Base-by-base conservation (phyloP, 371 early-diverging fungal species). In the Furculomyces boomerangus region DNA sequence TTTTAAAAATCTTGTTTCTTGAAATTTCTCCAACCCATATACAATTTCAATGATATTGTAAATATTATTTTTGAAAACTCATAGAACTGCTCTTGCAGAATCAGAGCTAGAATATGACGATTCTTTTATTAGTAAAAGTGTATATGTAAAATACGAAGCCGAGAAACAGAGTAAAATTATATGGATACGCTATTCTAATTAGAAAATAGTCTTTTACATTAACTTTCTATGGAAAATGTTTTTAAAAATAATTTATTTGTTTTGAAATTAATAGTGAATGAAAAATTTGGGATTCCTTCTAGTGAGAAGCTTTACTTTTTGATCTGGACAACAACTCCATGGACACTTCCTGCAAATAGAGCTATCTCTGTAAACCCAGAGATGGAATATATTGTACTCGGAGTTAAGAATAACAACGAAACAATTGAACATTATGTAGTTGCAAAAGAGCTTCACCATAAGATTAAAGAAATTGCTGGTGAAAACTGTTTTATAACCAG, bases 301-400 rank as follows among this genome's bases (percentile, higher is more conserved):
- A 71, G 57, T 65, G 62, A 53, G 13, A 53, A 45, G 1, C 26
- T 46, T 2, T 50, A 48, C 48, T 76, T 84, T 3, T 64, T 92
- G 7, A 79, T 88, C 10, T 96, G 95, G 95, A 94, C 95, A 0
- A 96, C 97, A 0, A 96, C 97, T 0, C 95, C 97, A 0, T 94
- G 93, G 93, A 93, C 94, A 1, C 64, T 94, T 3, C 92, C 93
- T 0, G 81, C 93, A 24, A 93, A 94, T 65, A 68, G 73, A 37
- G 93, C 87, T 5, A 74, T 91, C 29, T 76, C 83, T 1, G 82
- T 94, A 2, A 76, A 90, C 56, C 78, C 78, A 8, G 75, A 79
- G 0, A 60, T 92, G 29, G 66, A 62, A 1, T 96, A 96, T 60
- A 74, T 41, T 25, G 31, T 60, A 37, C 32, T 43, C 43, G 22